Evolutionary conservation across 2,329 filamentous ascomycete species (phyloP), one percentile per base, ranked within the genome.

Genomic region (Phaeosphaeria sp.): DNA sequence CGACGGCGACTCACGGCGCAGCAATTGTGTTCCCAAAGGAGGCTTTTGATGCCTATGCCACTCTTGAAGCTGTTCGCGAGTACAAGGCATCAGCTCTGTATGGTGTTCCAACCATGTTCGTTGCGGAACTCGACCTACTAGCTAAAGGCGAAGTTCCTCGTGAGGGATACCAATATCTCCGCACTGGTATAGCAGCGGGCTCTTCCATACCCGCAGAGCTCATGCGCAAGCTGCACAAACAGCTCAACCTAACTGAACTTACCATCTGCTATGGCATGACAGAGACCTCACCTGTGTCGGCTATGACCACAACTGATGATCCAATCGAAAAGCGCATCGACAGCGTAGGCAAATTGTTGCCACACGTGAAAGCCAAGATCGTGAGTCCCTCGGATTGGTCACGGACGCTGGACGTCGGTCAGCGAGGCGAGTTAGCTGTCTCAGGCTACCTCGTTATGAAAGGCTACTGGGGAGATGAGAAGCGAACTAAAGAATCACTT

Each of bases 181-280:
- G 89, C 44, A 98, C 94, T n/a, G 95, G 95, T 27, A 97, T 98
- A 66, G 93, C 90, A 11, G 92, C 94, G 0, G 95, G 95, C 0
- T 90, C 87, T 54, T 90, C 88, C n/a, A 89, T 98, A 1, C 94
- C 95, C 0, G 87, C 89, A 20, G 85, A 91, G 52, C 82, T 97
- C 25, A 96, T 96, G 91, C 83, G 84, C 18, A 87, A 86, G 58
- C 79, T 98, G 6, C 90, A 94, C 74, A 83, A 83, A 22, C 83
- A 81, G 1, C 82, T 98, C 9, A 95, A 95, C 49, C 80, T 98
- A 18, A 86, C 84, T 0, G 90, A 96, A 55, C 79, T 98, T 21
- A 94, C 93, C 0, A 97, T 97, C 63, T 97, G 93, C 81, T 98
- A 97, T 76, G 93, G 93, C 60, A 96, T 96, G 93, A 97, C 93